These are phyloP conservation scores for Agaricus bisporus DNA, from an alignment of 768 basidiomycete species.

Conservation along the genomic window DNA sequence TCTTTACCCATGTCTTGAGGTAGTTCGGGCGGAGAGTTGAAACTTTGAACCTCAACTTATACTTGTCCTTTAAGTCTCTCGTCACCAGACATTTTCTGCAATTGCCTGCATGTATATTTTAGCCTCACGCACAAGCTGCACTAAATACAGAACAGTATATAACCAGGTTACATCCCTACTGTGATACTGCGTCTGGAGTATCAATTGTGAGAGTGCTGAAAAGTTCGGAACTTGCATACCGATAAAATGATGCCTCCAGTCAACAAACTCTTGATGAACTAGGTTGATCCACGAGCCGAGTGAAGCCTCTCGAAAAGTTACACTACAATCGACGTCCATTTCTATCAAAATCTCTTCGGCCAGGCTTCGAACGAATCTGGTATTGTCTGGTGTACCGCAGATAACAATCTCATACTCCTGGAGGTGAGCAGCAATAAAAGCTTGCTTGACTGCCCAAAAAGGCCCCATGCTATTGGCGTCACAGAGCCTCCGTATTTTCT, in stretches of 20 bases:
- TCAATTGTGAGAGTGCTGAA: not conserved
- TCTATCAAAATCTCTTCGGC: constrained; percentile 6
- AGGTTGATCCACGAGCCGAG: constrained; percentile 9
- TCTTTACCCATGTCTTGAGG: too few relatives aligned
- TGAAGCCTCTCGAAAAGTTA: constrained; percentile 10
- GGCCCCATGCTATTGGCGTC: constrained; percentile 15
- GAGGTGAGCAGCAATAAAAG: constrained; percentile 20
- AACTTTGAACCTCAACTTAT: too few relatives aligned
- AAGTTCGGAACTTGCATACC: not conserved
- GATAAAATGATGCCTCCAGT: not conserved
- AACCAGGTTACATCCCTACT: not conserved
- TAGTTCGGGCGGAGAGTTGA: too few relatives aligned
- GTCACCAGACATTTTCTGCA: too few relatives aligned
- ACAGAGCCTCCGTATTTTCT: constrained; percentile 21
- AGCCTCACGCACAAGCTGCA: too few relatives aligned
- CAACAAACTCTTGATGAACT: constrained; percentile 13
- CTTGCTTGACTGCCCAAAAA: constrained; percentile 22
- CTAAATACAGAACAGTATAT: too few relatives aligned
- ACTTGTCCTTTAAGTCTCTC: not conserved
- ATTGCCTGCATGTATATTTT: too few relatives aligned
- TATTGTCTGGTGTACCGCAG: constrained; percentile 8
- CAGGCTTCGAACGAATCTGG: not conserved
- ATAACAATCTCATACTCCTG: constrained; percentile 22
- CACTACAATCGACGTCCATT: constrained; percentile 11
- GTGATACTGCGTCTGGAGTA: not conserved